phyloP scores from a whole-genome alignment of 1,284 basidiomycete genomes.

The Fomitiporia mediterranea region DNA sequence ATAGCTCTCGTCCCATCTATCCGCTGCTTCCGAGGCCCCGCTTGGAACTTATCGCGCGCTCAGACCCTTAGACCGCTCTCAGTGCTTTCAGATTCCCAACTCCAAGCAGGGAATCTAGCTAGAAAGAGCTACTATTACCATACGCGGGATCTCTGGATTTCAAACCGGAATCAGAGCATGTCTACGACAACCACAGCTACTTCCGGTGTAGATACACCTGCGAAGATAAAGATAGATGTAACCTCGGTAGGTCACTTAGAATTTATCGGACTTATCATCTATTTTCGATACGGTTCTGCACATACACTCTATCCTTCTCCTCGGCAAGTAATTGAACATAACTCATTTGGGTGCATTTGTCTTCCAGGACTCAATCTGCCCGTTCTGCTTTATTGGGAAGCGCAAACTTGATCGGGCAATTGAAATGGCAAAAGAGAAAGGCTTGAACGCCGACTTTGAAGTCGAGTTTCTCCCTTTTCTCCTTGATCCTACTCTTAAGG shows the following conservation, averaged over 20 bases:
- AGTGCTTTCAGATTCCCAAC: background rate
- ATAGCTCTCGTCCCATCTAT: background rate
- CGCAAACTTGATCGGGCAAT: constrained; percentile 18
- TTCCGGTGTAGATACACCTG: background rate
- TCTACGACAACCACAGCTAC: background rate
- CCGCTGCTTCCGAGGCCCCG: background rate
- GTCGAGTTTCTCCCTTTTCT: constrained; percentile 18
- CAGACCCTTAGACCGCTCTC: background rate
- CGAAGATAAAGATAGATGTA: constrained; percentile 14
- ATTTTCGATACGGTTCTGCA: too few relatives aligned
- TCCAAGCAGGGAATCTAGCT: background rate
- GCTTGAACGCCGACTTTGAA: constrained; percentile 13
- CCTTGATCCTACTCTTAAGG: constrained; percentile 13
- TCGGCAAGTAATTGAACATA: too few relatives aligned
- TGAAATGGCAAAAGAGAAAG: constrained; percentile 14
- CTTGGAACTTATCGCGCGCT: background rate
- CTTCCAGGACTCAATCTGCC: constrained; percentile 18
- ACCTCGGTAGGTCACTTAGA: constrained; percentile 10
- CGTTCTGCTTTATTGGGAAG: constrained; percentile 20
- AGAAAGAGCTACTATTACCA: too few relatives aligned
- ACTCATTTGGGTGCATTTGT: too few relatives aligned
- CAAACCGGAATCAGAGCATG: background rate
- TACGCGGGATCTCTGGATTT: background rate
- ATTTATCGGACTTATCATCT: too few relatives aligned
- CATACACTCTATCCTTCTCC: too few relatives aligned